A percentile compares a stretch with the other conserved stretches of the same genome.
These are phyloP conservation scores for Coelomomyces lativittatus DNA, from an alignment of 371 early-diverging fungal species.

Conservation along the genomic window DNA sequence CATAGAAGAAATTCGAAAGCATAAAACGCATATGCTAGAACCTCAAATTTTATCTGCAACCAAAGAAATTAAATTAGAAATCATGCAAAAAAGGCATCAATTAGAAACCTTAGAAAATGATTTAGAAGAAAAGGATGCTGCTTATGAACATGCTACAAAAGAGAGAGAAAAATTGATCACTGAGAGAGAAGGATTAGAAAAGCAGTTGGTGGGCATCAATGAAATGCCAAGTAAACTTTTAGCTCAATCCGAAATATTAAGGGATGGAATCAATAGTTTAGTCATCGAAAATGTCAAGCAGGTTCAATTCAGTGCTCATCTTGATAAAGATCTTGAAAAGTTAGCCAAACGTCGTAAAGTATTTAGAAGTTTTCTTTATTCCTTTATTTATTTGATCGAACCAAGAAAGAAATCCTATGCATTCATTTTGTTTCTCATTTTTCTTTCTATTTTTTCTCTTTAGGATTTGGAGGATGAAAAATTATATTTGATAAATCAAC, in stretches of 20 bases:
- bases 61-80: conserved; percentile 34
- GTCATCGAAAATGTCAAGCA: conserved; percentile 31
- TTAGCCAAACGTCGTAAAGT: conserved; percentile 14
- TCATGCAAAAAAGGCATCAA: conserved; percentile 28
- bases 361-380: not conserved
- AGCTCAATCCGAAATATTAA: conserved; percentile 27
- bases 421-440: too few species aligned
- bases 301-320: conserved; percentile 11
- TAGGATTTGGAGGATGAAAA: conserved; percentile 20
- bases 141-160: conserved; percentile 12
- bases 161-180: conserved; percentile 24
- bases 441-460: not conserved
- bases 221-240: conserved; percentile 33
- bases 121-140: conserved; percentile 30
- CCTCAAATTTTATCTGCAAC: conserved; percentile 32
- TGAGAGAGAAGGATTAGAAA: conserved; percentile 23
- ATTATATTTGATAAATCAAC: conserved; percentile 16
- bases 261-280: conserved; percentile 23
- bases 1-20: conserved; percentile 33
- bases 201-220: conserved; percentile 15
- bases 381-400: not conserved
- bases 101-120: conserved; percentile 37
- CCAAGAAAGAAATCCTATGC: too few species aligned
- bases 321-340: conserved; percentile 27
- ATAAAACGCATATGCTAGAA: conserved; percentile 41